Evolutionary conservation across 83 land plant genomes (phyloP).

Genomic region (Larix sibirica): DNA sequence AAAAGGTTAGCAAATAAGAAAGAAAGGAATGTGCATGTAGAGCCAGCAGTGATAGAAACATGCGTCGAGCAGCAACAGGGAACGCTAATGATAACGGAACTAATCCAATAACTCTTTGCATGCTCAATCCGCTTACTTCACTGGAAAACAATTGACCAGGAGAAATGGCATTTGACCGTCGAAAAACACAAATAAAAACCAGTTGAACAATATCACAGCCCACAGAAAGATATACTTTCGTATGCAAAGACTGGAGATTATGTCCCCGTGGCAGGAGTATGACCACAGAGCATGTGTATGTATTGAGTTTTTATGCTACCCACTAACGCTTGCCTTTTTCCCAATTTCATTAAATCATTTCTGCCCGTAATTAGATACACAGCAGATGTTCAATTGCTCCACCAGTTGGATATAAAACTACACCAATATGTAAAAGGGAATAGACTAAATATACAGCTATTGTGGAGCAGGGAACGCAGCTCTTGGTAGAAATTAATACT

Average conservation of each 20-base stretch:
- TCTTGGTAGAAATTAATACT: no score
- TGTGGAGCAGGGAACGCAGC: no score
- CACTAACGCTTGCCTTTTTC: neutral
- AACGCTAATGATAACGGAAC: neutral
- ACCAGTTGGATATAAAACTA: no score
- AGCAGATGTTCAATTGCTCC: neutral
- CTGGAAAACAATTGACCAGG: neutral
- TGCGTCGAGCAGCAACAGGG: neutral
- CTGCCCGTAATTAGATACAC: neutral
- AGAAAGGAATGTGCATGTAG: neutral
- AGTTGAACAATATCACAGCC: neutral
- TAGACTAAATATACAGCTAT: no score
- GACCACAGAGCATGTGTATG: no score
- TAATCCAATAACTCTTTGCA: neutral
- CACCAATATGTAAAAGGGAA: no score
- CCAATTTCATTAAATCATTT: neutral
- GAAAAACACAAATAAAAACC: neutral
- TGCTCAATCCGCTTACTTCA: no score
- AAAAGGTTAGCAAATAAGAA: neutral
- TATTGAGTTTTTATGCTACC: slow-evolving; percentile 7
- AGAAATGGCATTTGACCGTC: neutral
- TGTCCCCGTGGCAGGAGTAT: neutral
- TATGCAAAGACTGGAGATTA: neutral
- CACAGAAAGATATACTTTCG: neutral
- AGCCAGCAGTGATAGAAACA: neutral